A percentile compares a stretch with the other conserved stretches of the same genome.
Conservation (phyloP, 2,329 filamentous ascomycete species). For the Didymella exigua region DNA sequence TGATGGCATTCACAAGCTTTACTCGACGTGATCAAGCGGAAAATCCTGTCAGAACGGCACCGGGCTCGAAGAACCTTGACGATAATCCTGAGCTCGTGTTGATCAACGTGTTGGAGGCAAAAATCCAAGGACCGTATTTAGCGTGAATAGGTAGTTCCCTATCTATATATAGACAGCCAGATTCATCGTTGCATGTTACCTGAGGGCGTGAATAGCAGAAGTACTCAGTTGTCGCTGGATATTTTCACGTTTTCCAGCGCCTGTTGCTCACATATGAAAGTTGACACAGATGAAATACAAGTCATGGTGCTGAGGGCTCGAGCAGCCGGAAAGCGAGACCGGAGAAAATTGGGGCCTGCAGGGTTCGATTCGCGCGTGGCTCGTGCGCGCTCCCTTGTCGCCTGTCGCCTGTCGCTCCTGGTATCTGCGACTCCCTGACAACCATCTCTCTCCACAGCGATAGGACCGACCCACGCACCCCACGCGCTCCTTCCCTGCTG, state of each 20-base stretch:
- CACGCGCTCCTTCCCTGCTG: conserved; percentile 30
- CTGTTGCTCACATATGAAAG: too few relatives aligned
- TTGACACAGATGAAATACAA: not conserved
- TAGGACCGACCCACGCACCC: conserved; percentile 28
- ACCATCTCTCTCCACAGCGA: conserved; percentile 28
- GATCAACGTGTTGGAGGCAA: not conserved
- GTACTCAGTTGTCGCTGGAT: not conserved
- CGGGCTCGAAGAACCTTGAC: not conserved
- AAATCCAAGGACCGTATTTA: not conserved
- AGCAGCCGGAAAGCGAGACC: not conserved
- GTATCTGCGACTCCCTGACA: conserved; percentile 33
- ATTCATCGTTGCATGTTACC: not conserved
- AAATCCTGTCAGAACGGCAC: not conserved
- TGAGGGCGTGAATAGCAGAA: not conserved
- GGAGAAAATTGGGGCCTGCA: conserved; percentile 8
- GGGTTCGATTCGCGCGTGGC: conserved; percentile 1
- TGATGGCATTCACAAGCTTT: not conserved
- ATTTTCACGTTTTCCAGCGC: too few relatives aligned
- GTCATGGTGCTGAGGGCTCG: conserved; percentile 9
- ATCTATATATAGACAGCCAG: not conserved
- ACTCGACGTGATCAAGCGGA: not conserved
- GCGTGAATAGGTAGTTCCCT: not conserved
- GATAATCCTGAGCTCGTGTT: not conserved
- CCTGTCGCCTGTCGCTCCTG: conserved; percentile 5
- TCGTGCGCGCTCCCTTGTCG: not conserved